A percentile compares a stretch with the other conserved stretches of the same genome.
Evolutionary conservation across 2,329 filamentous ascomycete species (phyloP).

Genomic region (Tolypocladium album): DNA sequence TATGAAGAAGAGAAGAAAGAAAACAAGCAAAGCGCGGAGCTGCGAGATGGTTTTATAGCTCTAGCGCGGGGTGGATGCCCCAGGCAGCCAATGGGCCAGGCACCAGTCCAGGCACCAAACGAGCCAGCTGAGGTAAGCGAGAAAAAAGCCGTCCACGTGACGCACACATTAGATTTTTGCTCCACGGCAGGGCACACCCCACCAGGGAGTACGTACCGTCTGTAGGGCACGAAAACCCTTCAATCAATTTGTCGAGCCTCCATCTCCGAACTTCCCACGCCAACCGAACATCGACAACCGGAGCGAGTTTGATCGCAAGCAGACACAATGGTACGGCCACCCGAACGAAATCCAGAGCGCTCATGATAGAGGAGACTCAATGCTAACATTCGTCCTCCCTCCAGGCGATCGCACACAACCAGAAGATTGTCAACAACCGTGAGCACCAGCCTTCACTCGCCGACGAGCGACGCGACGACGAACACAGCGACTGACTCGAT

Average conservation of each 20-base stretch:
- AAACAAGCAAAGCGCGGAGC: slow-evolving; percentile 9
- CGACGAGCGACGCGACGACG: slow-evolving; percentile 13
- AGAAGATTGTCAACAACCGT: slow-evolving; percentile 96
- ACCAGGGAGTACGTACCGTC: slow-evolving; percentile 21
- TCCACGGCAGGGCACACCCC: slow-evolving; percentile 14
- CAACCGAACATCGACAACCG: slow-evolving; percentile 29
- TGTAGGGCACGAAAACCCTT: slow-evolving; percentile 33
- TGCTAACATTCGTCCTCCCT: slow-evolving; percentile 20
- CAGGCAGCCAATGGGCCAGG: slow-evolving; percentile 8
- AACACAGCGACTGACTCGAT: slow-evolving; percentile 27
- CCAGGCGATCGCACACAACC: slow-evolving; percentile 99
- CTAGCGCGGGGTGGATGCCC: slow-evolving; percentile 9
- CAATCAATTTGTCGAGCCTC: slow-evolving; percentile 28
- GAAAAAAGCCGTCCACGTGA: slow-evolving; percentile 15
- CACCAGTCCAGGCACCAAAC: not conserved
- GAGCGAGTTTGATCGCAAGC: slow-evolving; percentile 40
- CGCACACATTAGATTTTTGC: slow-evolving; percentile 7
- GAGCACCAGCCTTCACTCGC: slow-evolving; percentile 30
- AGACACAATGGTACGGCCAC: slow-evolving; percentile 40
- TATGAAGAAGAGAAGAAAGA: slow-evolving; percentile 34
- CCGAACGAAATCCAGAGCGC: slow-evolving; percentile 11
- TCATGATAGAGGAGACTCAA: slow-evolving; percentile 13
- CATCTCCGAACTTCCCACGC: slow-evolving; percentile 26
- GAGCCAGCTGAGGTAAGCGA: not conserved
- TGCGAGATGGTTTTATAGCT: slow-evolving; percentile 20